Conservation (phyloP, 352 stramenopile genomes). For the Phytopythium montanum region DNA sequence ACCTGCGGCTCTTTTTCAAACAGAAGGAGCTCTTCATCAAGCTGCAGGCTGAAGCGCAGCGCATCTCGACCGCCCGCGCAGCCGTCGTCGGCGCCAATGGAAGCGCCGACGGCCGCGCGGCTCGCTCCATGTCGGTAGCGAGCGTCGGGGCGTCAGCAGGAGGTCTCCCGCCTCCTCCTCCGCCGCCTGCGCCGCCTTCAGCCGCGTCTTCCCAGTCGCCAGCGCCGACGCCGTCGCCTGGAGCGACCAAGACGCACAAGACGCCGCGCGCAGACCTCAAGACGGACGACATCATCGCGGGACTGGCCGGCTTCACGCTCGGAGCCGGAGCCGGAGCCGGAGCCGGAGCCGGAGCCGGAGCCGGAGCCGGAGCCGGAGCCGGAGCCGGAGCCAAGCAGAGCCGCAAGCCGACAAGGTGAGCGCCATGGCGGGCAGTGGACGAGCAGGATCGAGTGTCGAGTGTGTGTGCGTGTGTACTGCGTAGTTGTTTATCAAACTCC, state of each 20-base stretch:
- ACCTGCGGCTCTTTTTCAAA: slow-evolving; percentile 67
- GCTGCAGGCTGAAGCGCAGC: slow-evolving; percentile 29
- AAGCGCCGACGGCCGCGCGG: slow-evolving; percentile 4
- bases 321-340: no score
- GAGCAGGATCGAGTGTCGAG: background rate
- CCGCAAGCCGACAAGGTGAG: slow-evolving; percentile 21
- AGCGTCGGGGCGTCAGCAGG: background rate
- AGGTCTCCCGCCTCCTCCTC: background rate
- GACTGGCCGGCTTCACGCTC: slow-evolving; percentile 39
- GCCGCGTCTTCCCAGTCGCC: slow-evolving; percentile 3
- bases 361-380: no score
- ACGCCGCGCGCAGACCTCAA: slow-evolving; percentile 10
- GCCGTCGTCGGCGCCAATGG: slow-evolving; percentile 15
- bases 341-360: no score
- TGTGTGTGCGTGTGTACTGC: background rate
- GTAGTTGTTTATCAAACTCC: background rate
- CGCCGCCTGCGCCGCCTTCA: background rate
- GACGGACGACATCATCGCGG: slow-evolving; percentile 45
- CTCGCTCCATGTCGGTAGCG: slow-evolving; percentile 6
- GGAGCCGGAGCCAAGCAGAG: slow-evolving; percentile 28
- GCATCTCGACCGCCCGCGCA: slow-evolving; percentile 14
- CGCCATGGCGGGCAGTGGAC: background rate
- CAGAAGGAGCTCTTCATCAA: slow-evolving; percentile 49
- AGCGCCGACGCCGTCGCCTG: background rate
- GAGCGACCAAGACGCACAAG: slow-evolving; percentile 10